Evolutionary conservation across 1,139 yeast genomes (phyloP), one percentile per base, ranked within the genome.

Genomic region (Blastobotrys raffinosifermentans): DNA sequence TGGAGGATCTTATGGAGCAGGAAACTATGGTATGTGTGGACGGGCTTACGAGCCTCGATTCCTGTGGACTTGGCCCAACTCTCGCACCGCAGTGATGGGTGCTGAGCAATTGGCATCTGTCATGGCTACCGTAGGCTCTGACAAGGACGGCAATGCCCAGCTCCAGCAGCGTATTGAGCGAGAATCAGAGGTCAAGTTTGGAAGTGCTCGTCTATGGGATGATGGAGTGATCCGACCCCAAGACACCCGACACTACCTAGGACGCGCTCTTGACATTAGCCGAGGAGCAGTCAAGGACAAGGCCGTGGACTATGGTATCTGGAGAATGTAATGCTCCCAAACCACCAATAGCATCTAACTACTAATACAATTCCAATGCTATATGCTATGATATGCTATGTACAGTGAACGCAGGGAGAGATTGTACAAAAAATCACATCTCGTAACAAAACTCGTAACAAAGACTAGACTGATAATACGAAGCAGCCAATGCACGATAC

Each of bases 11-110:
- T 59, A 59, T 40, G 64, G 63, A 7, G 63, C 63, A 2, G 63
- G 64, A 5, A 59, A 59, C 45, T 59, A 59, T 44, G 64, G 63
- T 14, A 59, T 59, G 64, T 59, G 64, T 30, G 64, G 64, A 17
- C 42, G 64, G 19, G 62, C 63, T 17, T 59, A 59, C 39, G 57
- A 55, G 38, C 64, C 64, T 3, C 50, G 58, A 22, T 59, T 59
- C 48, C 47, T 59, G 34, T 57, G 59, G 57, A 39, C 60, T 6
- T 59, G 64, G 64, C 64, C 64, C 40, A 59, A 59, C 45, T 50
- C 61, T 18, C 48, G 57, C 19, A 58, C 63, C 11, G 62, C 61
- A 10, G 64, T 59, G 29, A 59, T 59, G 63, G 64, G 64, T 3
- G 57, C 63, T 4, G 63, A 59, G 47, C 64, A 59, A 44, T 52